These are phyloP conservation scores for Termitomyces eurrhizus DNA, from an alignment of 768 basidiomycete species.

Conservation along the genomic window DNA sequence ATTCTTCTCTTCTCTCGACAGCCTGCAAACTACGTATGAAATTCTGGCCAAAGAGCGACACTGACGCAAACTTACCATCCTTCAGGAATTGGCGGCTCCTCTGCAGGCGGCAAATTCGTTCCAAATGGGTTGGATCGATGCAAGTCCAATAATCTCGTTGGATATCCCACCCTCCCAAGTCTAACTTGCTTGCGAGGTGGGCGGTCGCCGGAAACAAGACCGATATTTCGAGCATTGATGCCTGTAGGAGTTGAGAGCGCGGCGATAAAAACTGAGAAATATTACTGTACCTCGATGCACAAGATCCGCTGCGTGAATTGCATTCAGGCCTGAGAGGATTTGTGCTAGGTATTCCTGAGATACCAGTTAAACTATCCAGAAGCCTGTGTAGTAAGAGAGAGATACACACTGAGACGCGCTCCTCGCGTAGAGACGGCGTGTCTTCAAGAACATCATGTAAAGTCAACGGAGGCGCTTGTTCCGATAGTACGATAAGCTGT, in stretches of 20 bases:
- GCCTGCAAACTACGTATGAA: constrained; percentile 35
- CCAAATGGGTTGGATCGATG: constrained; percentile 84
- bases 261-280: neutral
- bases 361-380: neutral
- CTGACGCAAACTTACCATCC: constrained; percentile 25
- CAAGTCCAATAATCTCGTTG: constrained; percentile 70
- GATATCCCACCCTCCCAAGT: constrained; percentile 68
- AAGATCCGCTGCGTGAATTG: constrained; percentile 59
- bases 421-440: constrained; percentile 68
- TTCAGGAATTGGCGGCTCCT: constrained; percentile 46
- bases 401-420: constrained; percentile 56
- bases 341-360: constrained; percentile 74
- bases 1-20: constrained; percentile 74
- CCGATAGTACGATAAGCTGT: constrained; percentile 64
- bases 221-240: constrained; percentile 56
- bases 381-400: neutral
- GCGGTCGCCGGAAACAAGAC: constrained; percentile 50
- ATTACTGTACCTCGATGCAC: constrained; percentile 59
- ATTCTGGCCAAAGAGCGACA: neutral
- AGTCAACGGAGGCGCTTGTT: constrained; percentile 63
- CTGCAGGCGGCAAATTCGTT: constrained; percentile 24
- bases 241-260: constrained; percentile 30
- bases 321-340: constrained; percentile 65
- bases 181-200: constrained; percentile 60
- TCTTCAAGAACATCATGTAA: constrained; percentile 75